A percentile compares a stretch with the other conserved stretches of the same genome.
Conservation (phyloP, 257 asterid species). For the Perilla frutescens region DNA sequence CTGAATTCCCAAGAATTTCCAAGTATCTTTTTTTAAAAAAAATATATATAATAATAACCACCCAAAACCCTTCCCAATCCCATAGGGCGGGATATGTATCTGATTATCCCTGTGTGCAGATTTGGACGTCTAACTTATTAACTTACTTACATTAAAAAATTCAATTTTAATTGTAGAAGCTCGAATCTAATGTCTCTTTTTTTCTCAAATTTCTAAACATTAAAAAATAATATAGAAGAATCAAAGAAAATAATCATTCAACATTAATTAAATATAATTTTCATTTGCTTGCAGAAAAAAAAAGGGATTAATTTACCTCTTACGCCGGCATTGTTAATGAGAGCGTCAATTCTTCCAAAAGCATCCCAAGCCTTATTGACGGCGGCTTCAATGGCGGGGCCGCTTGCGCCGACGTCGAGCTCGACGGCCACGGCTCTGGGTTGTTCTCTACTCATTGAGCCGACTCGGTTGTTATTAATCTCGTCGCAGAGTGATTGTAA, state of each 20-base stretch:
- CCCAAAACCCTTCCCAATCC: background rate
- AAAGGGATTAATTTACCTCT: conserved; percentile 46
- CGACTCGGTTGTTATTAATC: conserved; percentile 50
- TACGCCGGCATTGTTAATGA: conserved; percentile 73
- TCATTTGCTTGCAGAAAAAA: no score
- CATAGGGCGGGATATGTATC: no score
- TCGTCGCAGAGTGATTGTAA: conserved; percentile 60
- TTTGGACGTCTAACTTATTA: background rate
- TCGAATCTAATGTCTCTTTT: no score
- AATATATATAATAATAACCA: no score
- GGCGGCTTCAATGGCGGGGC: conserved; percentile 45
- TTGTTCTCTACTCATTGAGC: background rate
- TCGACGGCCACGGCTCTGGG: conserved; percentile 60
- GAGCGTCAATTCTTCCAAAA: conserved; percentile 63
- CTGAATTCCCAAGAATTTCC: no score
- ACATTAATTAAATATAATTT: background rate
- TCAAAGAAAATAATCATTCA: no score
- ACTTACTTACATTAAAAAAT: background rate
- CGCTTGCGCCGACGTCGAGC: conserved; percentile 58
- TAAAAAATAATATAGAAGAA: no score
- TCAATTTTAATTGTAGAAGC: no score
- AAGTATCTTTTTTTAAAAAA: no score
- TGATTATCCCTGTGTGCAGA: background rate
- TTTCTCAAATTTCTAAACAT: no score
- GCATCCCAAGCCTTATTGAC: conserved; percentile 66